Conservation (phyloP, 2,329 filamentous ascomycete genomes). For the Hysterium pulicare region DNA sequence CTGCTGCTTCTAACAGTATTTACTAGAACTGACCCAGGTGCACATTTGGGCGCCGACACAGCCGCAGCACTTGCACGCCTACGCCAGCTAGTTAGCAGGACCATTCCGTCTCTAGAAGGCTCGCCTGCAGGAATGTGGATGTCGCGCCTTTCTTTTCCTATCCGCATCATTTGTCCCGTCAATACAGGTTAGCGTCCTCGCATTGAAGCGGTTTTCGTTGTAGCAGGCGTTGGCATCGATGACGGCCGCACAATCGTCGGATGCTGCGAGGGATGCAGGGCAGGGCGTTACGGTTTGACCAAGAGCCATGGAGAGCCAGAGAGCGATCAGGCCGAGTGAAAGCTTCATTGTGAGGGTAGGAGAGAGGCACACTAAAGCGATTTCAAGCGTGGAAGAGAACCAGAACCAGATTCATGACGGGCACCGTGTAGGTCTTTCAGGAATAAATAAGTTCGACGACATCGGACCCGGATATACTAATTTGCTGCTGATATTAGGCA, state of each 20-base stretch:
- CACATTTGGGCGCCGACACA: conserved; percentile 30
- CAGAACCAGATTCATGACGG: conserved; percentile 2
- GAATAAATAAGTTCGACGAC: too few species aligned
- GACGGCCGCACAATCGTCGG: conserved; percentile 27
- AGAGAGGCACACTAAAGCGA: not conserved
- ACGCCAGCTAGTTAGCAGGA: conserved; percentile 1
- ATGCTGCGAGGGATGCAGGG: conserved; percentile 20
- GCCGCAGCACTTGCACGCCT: conserved; percentile 31
- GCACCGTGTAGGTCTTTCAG: conserved; percentile 8
- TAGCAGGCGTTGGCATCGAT: conserved; percentile 33
- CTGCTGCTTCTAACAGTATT: conserved; percentile 11
- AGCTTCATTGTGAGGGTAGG: conserved; percentile 13
- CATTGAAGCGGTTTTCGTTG: conserved; percentile 25
- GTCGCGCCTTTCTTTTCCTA: conserved; percentile 21
- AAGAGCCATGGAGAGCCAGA: conserved; percentile 11
- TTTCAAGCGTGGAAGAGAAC: conserved; percentile 3
- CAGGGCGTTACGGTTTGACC: conserved; percentile 20
- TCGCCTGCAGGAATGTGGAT: not conserved
- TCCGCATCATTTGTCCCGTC: conserved; percentile 21
- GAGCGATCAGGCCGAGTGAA: conserved; percentile 7
- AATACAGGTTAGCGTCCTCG: conserved; percentile 23
- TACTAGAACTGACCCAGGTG: conserved; percentile 22
- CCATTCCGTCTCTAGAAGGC: not conserved
- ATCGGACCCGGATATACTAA: too few species aligned
- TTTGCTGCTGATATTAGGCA: too few species aligned